Percentiles rank a stretch among this genome's conserved stretches.
Evolutionary conservation across 768 basidiomycete species (phyloP).

Genomic region (Lentinula raphanica): DNA sequence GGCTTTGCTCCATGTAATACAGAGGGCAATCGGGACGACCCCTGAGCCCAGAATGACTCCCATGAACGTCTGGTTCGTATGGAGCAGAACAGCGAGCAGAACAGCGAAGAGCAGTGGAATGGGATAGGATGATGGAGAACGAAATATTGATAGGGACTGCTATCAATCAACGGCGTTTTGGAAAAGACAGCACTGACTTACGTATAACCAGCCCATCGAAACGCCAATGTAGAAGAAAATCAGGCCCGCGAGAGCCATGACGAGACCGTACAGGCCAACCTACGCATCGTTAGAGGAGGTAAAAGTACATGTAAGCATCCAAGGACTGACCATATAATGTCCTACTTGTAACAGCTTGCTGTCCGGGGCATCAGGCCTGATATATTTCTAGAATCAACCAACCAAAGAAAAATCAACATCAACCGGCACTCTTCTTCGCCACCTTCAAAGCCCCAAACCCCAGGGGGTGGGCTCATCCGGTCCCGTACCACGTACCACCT

Average conservation of each 20-base stretch:
- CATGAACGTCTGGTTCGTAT: slow-evolving; percentile 93
- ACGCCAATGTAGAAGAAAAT: slow-evolving; percentile 90
- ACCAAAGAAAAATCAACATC: neutral
- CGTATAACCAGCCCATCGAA: slow-evolving; percentile 92
- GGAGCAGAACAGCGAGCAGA: too few species aligned
- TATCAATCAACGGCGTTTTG: neutral
- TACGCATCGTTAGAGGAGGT: slow-evolving; percentile 16
- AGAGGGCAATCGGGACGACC: slow-evolving; percentile 83
- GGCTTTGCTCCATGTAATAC: slow-evolving; percentile 79
- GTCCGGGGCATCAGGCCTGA: slow-evolving; percentile 80
- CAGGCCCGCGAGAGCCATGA: slow-evolving; percentile 78
- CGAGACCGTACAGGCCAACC: slow-evolving; percentile 66
- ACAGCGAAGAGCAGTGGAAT: too few species aligned
- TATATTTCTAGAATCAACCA: slow-evolving; percentile 45
- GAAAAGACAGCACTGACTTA: slow-evolving; percentile 30
- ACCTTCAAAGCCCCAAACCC: too few species aligned
- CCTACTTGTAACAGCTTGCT: slow-evolving; percentile 63
- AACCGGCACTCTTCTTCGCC: neutral
- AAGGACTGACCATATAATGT: slow-evolving; percentile 50
- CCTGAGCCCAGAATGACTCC: slow-evolving; percentile 81
- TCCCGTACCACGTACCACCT: too few species aligned
- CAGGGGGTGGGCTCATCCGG: neutral
- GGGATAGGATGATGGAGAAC: too few species aligned
- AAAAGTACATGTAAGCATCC: too few species aligned
- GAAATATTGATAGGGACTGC: neutral